Conservation (phyloP, 2,329 filamentous ascomycete species). For the Helotiales sp. region DNA sequence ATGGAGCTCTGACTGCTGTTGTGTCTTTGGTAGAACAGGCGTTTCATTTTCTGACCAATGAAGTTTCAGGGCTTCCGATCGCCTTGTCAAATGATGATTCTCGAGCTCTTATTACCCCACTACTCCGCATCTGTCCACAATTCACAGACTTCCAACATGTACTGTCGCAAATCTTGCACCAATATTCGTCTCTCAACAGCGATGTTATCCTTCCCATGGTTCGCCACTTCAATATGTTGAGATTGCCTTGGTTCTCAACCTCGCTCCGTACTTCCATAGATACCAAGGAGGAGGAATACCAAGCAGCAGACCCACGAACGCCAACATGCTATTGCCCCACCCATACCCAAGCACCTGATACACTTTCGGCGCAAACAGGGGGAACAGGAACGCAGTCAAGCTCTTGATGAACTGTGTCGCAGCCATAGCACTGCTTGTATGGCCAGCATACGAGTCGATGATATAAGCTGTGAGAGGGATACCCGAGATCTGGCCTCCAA, state of each 20-base stretch:
- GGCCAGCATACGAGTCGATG: constrained; percentile 46
- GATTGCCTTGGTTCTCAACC: constrained; percentile 33
- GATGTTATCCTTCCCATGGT: not conserved
- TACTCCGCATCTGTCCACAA: too few species aligned
- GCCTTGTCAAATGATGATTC: too few species aligned
- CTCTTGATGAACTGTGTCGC: constrained; percentile 22
- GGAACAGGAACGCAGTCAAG: constrained; percentile 37
- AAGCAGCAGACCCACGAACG: constrained; percentile 37
- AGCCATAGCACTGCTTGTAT: constrained; percentile 41
- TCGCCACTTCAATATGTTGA: constrained; percentile 14
- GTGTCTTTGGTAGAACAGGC: too few species aligned
- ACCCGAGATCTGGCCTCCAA: constrained; percentile 39
- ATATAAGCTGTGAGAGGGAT: constrained; percentile 44
- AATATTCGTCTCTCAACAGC: not conserved
- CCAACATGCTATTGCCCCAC: constrained; percentile 46
- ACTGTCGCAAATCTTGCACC: too few species aligned
- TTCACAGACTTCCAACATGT: too few species aligned
- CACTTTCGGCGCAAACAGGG: constrained; percentile 21
- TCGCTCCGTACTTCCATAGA: constrained; percentile 39
- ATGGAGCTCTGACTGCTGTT: too few species aligned
- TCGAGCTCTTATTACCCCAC: too few species aligned
- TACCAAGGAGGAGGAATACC: constrained; percentile 47
- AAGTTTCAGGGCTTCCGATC: too few species aligned
- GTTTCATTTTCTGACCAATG: too few species aligned
- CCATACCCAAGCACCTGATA: constrained; percentile 40